These are phyloP conservation scores for rapeseed (Brassica napus) DNA, from an alignment of 345 rosid genomes.

Conservation along the genomic window Da-Ae NC_063446.1:7020501-7021000, in stretches of 20 bases:
- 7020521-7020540: background rate
- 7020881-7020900: slow-evolving; percentile 40
- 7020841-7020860: slow-evolving; percentile 12
- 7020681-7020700: background rate
- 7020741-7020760: slow-evolving; percentile 29
- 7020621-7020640: slow-evolving; percentile 66
- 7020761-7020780: slow-evolving; percentile 38
- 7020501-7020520: background rate
- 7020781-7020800: slow-evolving; percentile 38
- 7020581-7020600: slow-evolving; percentile 75
- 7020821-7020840: slow-evolving; percentile 12
- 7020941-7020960: background rate
- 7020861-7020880: slow-evolving; percentile 19
- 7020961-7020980: background rate
- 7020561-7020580: slow-evolving; percentile 80
- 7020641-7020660: slow-evolving; percentile 29
- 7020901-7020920: slow-evolving; percentile 38
- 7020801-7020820: slow-evolving; percentile 37
- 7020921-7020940: slow-evolving; percentile 20
- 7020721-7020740: background rate
- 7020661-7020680: background rate
- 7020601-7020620: slow-evolving; percentile 56
- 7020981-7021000: background rate
- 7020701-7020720: slow-evolving; percentile 19
- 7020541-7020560: background rate